These are phyloP conservation scores for Kappamyces sp. DNA, from an alignment of 192 early-diverging fungal genomes.

Conservation along the genomic window DNA sequence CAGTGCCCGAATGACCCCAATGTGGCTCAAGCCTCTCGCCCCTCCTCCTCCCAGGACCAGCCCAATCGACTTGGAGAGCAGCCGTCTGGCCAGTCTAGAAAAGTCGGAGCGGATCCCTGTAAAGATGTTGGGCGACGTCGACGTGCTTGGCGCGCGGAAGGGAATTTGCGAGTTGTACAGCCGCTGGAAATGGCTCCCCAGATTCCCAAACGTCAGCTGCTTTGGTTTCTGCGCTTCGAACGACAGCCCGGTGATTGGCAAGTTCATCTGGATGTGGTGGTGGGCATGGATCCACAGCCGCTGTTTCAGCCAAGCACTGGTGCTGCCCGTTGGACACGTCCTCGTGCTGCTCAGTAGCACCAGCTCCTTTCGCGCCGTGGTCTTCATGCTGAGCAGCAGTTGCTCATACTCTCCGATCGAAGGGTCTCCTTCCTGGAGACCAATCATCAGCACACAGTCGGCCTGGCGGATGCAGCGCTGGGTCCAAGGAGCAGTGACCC, in stretches of 20 bases:
- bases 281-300: slow-evolving; percentile 93
- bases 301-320: slow-evolving; percentile 87
- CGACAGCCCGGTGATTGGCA: neutral
- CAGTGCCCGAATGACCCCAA: slow-evolving; percentile 87
- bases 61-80: slow-evolving; percentile 87
- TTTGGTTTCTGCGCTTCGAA: neutral
- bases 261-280: slow-evolving; percentile 59
- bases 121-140: slow-evolving; percentile 24
- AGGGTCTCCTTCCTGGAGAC: slow-evolving; percentile 83
- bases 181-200: slow-evolving; percentile 35
- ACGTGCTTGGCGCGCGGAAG: slow-evolving; percentile 8
- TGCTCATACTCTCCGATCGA: slow-evolving; percentile 89
- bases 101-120: slow-evolving; percentile 51
- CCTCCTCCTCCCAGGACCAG: slow-evolving; percentile 95
- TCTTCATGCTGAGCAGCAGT: slow-evolving; percentile 86
- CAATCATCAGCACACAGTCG: slow-evolving; percentile 94
- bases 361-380: slow-evolving; percentile 95
- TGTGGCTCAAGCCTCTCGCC: slow-evolving; percentile 87
- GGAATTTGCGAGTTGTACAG: slow-evolving; percentile 21
- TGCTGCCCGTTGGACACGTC: slow-evolving; percentile 70
- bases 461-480: slow-evolving; percentile 92
- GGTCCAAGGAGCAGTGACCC: slow-evolving; percentile 85
- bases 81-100: slow-evolving; percentile 80
- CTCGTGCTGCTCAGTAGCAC: slow-evolving; percentile 83
- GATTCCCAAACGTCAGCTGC: slow-evolving; percentile 19